Conservation (phyloP, 495 filamentous ascomycete species). For the Aspergillus saccharolyticus region DNA sequence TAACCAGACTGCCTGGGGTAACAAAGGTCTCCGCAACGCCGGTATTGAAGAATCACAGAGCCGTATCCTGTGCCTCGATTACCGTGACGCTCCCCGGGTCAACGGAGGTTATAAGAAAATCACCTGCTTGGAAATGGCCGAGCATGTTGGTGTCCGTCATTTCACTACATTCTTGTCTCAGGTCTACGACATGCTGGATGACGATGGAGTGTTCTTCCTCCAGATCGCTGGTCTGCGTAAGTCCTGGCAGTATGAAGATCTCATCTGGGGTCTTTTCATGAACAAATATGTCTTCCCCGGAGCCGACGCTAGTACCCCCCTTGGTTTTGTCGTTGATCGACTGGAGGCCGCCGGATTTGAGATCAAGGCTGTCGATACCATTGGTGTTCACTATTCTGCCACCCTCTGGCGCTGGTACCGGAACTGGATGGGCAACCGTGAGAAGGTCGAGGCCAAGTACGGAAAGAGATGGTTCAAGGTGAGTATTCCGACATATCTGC, state of each 20-base stretch:
- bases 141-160: slow-evolving; percentile 66
- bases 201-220: slow-evolving; percentile 67
- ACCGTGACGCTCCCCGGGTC: slow-evolving; percentile 61
- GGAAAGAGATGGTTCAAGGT: slow-evolving; percentile 94
- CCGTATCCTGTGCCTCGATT: slow-evolving; percentile 62
- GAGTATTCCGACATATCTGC: slow-evolving; percentile 32
- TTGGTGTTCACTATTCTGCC: slow-evolving; percentile 95
- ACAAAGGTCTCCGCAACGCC: slow-evolving; percentile 55
- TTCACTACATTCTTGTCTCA: slow-evolving; percentile 57
- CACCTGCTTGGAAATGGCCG: slow-evolving; percentile 74
- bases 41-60: slow-evolving; percentile 58
- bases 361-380: slow-evolving; percentile 66
- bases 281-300: slow-evolving; percentile 74
- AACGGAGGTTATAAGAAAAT: slow-evolving; percentile 62
- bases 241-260: slow-evolving; percentile 68
- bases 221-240: slow-evolving; percentile 67
- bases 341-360: slow-evolving; percentile 63
- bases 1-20: slow-evolving; percentile 70
- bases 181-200: slow-evolving; percentile 65
- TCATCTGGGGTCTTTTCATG: slow-evolving; percentile 74
- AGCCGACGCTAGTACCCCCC: slow-evolving; percentile 61
- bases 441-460: slow-evolving; percentile 94
- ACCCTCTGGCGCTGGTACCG: slow-evolving; percentile 98
- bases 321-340: slow-evolving; percentile 59
- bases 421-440: slow-evolving; percentile 95